Conservation (phyloP, 2,329 filamentous ascomycete species). For the Diaporthe aspalathi region DNA sequence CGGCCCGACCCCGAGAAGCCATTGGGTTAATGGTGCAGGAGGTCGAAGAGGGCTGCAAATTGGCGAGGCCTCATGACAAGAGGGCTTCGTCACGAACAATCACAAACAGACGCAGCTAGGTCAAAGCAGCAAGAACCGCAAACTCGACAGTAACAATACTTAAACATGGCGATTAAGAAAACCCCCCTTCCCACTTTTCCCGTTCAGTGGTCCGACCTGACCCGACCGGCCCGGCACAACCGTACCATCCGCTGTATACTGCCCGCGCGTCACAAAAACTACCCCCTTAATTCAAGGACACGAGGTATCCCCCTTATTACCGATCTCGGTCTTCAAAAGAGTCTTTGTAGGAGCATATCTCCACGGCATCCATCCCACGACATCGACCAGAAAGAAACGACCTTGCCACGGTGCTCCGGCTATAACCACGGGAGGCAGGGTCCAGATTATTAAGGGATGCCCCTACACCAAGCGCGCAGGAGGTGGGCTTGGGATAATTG, state of each 20-base stretch:
- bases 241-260: constrained; percentile 22
- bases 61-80: constrained; percentile 5
- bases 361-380: constrained; percentile 25
- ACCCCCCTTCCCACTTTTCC: constrained; percentile 28
- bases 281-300: neutral
- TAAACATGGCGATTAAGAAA: constrained; percentile 38
- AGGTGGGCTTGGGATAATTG: constrained; percentile 17
- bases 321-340: constrained; percentile 35
- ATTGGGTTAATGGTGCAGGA: neutral
- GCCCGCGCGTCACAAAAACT: constrained; percentile 24
- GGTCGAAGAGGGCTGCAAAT: constrained; percentile 8
- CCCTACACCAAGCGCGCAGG: constrained; percentile 15
- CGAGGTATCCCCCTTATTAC: constrained; percentile 21
- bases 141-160: constrained; percentile 38
- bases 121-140: constrained; percentile 33
- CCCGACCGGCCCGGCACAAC: constrained; percentile 33
- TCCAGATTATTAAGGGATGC: constrained; percentile 3
- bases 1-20: neutral
- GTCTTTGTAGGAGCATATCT: constrained; percentile 23
- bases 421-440: constrained; percentile 19
- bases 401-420: constrained; percentile 1
- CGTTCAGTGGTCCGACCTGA: constrained; percentile 20
- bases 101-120: constrained; percentile 34
- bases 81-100: constrained; percentile 26
- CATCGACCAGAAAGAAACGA: constrained; percentile 23